Conservation (phyloP, 352 stramenopile species). For the Phytophthora fragariae region DNA sequence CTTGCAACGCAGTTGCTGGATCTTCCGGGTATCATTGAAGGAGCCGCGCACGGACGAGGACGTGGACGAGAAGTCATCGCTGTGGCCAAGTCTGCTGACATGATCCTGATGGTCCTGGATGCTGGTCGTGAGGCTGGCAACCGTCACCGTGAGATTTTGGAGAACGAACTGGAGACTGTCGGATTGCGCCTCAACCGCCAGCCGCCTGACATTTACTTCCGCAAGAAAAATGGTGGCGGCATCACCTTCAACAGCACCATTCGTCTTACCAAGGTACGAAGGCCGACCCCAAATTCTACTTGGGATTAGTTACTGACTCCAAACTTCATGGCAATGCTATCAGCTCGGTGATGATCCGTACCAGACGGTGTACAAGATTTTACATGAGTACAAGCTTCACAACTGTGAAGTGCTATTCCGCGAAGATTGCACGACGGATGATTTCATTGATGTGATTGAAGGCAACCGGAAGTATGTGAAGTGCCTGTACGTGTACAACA, state of each 20-base stretch:
- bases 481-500: conserved; percentile 99
- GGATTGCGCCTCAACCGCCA: conserved; percentile 97
- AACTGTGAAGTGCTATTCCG: conserved; percentile 98
- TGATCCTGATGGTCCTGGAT: conserved; percentile 99
- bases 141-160: conserved; percentile 96
- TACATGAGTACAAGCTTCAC: conserved; percentile 98
- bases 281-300: not conserved
- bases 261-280: conserved; percentile 92
- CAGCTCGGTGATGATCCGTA: conserved; percentile 88
- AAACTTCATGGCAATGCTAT: not conserved
- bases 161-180: conserved; percentile 98
- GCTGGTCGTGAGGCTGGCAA: conserved; percentile 98
- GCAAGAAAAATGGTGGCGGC: conserved; percentile 94
- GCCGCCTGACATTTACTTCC: conserved; percentile 97
- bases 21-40: conserved; percentile 99
- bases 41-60: conserved; percentile 97
- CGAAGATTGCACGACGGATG: conserved; percentile 97
- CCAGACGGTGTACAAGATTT: conserved; percentile 91
- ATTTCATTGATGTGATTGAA: conserved; percentile 99
- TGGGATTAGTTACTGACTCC: not conserved
- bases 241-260: conserved; percentile 97
- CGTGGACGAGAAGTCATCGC: conserved; percentile 99
- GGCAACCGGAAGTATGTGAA: conserved; percentile 99
- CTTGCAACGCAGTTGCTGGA: conserved; percentile 91
- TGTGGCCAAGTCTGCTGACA: conserved; percentile 97